A percentile compares a stretch with the other conserved stretches of the same genome.
These are phyloP conservation scores for Avena eriantha DNA, from an alignment of 176 grass and related monocot genomes.

Conservation along the genomic window DNA sequence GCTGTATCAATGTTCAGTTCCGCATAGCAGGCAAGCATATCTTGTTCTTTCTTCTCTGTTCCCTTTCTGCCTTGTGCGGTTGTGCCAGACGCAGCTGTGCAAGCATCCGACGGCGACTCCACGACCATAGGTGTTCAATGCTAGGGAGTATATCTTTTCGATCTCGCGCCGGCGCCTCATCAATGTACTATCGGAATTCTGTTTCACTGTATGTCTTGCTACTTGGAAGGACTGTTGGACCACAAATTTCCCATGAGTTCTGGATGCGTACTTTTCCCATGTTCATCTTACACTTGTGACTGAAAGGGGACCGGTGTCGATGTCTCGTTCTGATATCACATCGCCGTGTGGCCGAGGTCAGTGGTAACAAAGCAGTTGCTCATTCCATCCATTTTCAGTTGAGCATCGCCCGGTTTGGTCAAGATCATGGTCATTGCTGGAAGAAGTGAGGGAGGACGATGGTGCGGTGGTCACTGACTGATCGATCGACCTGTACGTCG, in stretches of 20 bases:
- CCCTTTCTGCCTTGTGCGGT: background rate
- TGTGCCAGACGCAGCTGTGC: background rate
- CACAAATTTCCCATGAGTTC: background rate
- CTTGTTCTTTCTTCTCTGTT: background rate
- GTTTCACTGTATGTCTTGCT: background rate
- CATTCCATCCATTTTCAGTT: background rate
- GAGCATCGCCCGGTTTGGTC: background rate
- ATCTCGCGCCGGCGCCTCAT: background rate
- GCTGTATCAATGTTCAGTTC: background rate
- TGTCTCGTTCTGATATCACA: background rate
- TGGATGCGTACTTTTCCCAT: background rate
- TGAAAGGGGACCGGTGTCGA: background rate
- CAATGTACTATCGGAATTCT: background rate
- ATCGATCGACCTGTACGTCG: too few species aligned
- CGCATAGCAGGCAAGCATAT: slow-evolving; percentile 29
- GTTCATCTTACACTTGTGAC: background rate
- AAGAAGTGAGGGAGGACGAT: background rate
- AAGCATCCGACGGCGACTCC: slow-evolving; percentile 3
- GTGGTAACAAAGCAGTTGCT: background rate
- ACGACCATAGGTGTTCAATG: background rate
- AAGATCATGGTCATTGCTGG: background rate
- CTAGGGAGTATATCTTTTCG: background rate
- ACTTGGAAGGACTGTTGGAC: background rate
- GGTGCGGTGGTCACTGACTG: background rate
- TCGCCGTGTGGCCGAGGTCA: background rate